phyloP scores from a whole-genome alignment of 2,329 filamentous ascomycete species.

The Dryadomyces quercivorus region DNA sequence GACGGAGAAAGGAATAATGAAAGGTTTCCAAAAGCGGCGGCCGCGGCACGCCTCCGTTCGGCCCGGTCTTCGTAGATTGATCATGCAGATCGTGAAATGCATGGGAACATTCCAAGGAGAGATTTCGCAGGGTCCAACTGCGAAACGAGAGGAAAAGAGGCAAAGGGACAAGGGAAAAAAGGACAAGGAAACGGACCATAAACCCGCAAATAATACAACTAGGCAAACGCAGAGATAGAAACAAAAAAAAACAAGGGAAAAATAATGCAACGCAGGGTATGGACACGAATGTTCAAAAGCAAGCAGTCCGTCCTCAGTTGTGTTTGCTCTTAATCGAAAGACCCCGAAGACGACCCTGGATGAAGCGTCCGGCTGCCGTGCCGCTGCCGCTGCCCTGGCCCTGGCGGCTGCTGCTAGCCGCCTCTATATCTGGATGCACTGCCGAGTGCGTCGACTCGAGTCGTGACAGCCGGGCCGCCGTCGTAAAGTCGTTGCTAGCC shows the following conservation, averaged over 20 bases:
- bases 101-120: conserved; percentile 6
- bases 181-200: conserved; percentile 21
- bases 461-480: conserved; percentile 69
- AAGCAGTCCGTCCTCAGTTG: not conserved
- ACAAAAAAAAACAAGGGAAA: not conserved
- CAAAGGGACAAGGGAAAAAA: conserved; percentile 17
- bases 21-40: not conserved
- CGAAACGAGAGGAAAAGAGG: conserved; percentile 18
- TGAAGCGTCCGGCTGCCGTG: conserved; percentile 9
- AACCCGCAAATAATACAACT: conserved; percentile 12
- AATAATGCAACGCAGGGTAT: not conserved
- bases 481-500: conserved; percentile 80
- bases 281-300: not conserved
- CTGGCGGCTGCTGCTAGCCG: not conserved
- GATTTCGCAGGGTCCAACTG: conserved; percentile 10
- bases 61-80: conserved; percentile 8
- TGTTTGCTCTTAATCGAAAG: conserved; percentile 15
- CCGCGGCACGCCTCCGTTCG: not conserved
- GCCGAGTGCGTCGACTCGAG: conserved; percentile 61
- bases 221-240: conserved; percentile 9
- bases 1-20: not conserved
- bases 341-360: conserved; percentile 15
- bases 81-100: conserved; percentile 12
- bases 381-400: conserved; percentile 1
- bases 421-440: not conserved